phyloP scores from a whole-genome alignment of 176 grass and related monocot genomes.

The maize (Zea mays) region DNA sequence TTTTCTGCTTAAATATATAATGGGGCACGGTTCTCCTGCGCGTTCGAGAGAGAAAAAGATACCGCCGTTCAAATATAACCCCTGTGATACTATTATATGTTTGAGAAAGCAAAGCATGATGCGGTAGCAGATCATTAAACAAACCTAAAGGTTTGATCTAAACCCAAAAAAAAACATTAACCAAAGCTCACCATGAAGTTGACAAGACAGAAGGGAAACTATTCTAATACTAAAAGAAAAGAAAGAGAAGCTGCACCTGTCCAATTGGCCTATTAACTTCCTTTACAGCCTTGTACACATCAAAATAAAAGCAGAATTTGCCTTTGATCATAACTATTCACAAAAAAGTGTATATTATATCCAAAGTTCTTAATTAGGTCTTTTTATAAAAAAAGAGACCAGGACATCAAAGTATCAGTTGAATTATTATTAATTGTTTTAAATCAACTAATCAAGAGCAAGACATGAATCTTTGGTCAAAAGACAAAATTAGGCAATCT shows the following conservation, averaged over 20 bases:
- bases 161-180: slow-evolving; percentile 16
- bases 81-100: background rate
- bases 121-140: slow-evolving; percentile 9
- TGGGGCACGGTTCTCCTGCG: too few species aligned
- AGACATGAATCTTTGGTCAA: slow-evolving; percentile 1
- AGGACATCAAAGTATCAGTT: slow-evolving; percentile 7
- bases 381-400: background rate
- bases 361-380: background rate
- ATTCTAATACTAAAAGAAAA: slow-evolving; percentile 8
- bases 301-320: slow-evolving; percentile 15
- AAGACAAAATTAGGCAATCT: background rate
- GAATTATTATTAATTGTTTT: background rate
- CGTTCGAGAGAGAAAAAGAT: too few species aligned
- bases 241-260: background rate
- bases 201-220: background rate
- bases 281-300: background rate
- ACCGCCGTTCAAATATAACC: background rate
- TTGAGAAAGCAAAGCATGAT: slow-evolving; percentile 1
- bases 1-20: too few species aligned
- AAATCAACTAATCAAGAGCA: slow-evolving; percentile 21
- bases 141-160: slow-evolving; percentile 7
- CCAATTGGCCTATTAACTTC: background rate
- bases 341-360: background rate
- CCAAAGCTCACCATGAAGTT: slow-evolving; percentile 25
- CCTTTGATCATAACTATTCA: background rate